phyloP scores from a whole-genome alignment of 495 filamentous ascomycete species.

The Penicillium atrosanguineum region DNA sequence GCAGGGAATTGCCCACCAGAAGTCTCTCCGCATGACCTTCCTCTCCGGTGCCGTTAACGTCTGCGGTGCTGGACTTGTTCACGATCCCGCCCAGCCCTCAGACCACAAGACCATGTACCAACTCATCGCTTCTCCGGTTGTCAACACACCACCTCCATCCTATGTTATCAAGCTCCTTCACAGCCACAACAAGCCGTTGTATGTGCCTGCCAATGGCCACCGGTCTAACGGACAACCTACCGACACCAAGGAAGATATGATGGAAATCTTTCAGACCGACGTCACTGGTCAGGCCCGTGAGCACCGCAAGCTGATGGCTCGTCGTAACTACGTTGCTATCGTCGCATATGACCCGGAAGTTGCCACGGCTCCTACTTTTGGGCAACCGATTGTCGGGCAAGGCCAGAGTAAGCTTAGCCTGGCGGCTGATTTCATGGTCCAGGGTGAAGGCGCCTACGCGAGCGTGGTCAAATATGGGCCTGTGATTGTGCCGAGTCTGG shows the following conservation, averaged over 20 bases:
- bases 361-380: conserved; percentile 51
- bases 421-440: conserved; percentile 95
- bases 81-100: conserved; percentile 84
- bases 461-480: conserved; percentile 93
- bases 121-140: conserved; percentile 85
- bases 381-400: conserved; percentile 31
- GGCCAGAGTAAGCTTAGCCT: conserved; percentile 73
- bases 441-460: conserved; percentile 77
- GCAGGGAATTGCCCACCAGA: conserved; percentile 90
- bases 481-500: conserved; percentile 89
- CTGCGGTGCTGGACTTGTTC: conserved; percentile 88
- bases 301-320: conserved; percentile 83
- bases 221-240: conserved; percentile 54
- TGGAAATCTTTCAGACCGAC: conserved; percentile 95
- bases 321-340: conserved; percentile 91
- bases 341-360: conserved; percentile 89
- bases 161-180: conserved; percentile 92
- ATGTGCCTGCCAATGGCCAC: conserved; percentile 88
- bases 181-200: conserved; percentile 78
- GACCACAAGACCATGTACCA: conserved; percentile 99
- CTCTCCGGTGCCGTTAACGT: conserved; percentile 88
- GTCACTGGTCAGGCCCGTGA: conserved; percentile 77
- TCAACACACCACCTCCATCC: conserved; percentile 77
- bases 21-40: conserved; percentile 94
- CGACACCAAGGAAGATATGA: conserved; percentile 99